These are phyloP conservation scores for Colletotrichum spaethianum DNA, from an alignment of 2,329 filamentous ascomycete species.

Conservation along the genomic window DNA sequence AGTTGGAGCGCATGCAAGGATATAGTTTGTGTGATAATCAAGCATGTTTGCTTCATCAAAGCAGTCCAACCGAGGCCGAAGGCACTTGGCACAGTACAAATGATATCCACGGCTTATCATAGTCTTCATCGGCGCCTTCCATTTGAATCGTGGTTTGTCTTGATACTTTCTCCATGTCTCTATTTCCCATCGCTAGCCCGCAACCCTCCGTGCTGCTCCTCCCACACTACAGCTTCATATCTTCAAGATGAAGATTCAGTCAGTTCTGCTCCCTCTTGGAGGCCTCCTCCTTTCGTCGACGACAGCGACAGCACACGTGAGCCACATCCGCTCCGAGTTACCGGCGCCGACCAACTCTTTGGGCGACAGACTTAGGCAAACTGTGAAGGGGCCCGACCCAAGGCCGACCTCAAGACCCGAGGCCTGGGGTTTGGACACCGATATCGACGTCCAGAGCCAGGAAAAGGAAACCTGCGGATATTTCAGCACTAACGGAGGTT, in stretches of 20 bases:
- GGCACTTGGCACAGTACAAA: not conserved
- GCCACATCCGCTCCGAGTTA: not conserved
- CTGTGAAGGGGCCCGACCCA: too few relatives aligned
- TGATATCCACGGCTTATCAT: not conserved
- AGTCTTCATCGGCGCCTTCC: too few relatives aligned
- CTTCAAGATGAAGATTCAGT: not conserved
- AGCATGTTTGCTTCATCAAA: not conserved
- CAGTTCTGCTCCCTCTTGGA: not conserved
- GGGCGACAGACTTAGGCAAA: not conserved
- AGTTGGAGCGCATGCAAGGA: not conserved
- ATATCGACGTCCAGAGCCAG: not conserved
- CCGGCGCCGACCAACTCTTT: not conserved
- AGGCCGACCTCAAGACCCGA: not conserved
- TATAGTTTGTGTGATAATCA: too few relatives aligned
- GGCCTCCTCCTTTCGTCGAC: not conserved
- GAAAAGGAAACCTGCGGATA: conserved; percentile 1
- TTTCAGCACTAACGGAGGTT: conserved; percentile 1
- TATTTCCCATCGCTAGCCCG: not conserved
- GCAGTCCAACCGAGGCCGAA: not conserved
- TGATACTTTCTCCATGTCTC: not conserved
- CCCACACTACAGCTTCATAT: not conserved
- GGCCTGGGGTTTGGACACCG: not conserved
- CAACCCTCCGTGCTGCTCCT: not conserved
- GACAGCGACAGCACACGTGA: not conserved
- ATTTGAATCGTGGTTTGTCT: not conserved